Evolutionary conservation across 2,329 filamentous ascomycete species (phyloP), one percentile per base, ranked within the genome.

Genomic region (Fusarium anguioides): DNA sequence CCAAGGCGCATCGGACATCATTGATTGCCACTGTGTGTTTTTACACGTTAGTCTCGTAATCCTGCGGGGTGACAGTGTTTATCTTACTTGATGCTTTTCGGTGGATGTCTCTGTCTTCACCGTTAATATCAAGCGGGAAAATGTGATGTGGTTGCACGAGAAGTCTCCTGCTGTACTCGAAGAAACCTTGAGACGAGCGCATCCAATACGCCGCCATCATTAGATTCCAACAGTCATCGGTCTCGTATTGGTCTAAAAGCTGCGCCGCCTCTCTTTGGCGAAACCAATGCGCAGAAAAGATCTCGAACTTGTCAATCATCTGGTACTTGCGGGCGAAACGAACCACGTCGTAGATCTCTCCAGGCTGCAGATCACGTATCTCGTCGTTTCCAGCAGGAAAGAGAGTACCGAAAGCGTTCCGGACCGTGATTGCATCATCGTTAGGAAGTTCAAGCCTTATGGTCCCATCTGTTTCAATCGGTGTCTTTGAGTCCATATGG

Each of bases 181-280:
- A 40, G 20, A 55, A 55, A 11, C 5, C 20, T 11, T 12, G 6
- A n/a, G 0, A 6, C 7, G 15, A 8, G 8, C 15, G 1, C 35
- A 60, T 49, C 20, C 37, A 58, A 17, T 37, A 21, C 9, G 56
- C 37, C 21, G 36, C 27, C 20, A 60, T 31, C 17, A 58, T 18
- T 2, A 60, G 21, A 10, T 26, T 4, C 42, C 52, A 60, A 17
- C 42, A 37, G 8, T 50, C 24, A n/a, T 31, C 18, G 3, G 5
- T 8, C 14, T 14, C n/a, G 20, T 15, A 35, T 4, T 12, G 3
- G 14, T 4, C 2, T 29, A 29, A 3, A 12, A 29, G 5, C 27
- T 10, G 14, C 10, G 6, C 14, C 5, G 11, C 7, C 27, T 12
- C 27, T 29, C 10, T 12, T 12, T 9, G 8, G 10, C 17, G 24